Evolutionary conservation across 495 filamentous ascomycete species (phyloP).

Genomic region (Jackrogersella minutella): DNA sequence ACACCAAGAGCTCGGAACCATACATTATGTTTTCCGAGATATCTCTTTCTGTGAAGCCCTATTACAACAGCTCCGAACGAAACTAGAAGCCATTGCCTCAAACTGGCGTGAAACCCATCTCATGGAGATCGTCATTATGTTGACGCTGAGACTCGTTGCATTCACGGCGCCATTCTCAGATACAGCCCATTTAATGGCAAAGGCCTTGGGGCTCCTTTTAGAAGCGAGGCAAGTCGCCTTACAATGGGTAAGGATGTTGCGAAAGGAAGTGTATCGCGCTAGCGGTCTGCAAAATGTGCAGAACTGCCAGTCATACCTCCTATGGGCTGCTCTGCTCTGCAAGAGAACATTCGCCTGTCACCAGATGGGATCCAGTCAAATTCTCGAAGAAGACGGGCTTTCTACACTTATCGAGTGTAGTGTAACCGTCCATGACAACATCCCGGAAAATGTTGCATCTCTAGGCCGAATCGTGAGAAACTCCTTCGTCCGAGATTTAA

Average conservation of each 20-base stretch:
- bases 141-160: conserved; percentile 45
- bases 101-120: conserved; percentile 63
- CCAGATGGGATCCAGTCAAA: conserved; percentile 9
- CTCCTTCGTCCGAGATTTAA: conserved; percentile 37
- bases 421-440: conserved; percentile 38
- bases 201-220: conserved; percentile 14
- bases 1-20: conserved; percentile 43
- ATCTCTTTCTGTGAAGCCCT: conserved; percentile 53
- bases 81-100: conserved; percentile 49
- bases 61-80: conserved; percentile 49
- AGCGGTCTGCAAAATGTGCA: conserved; percentile 47
- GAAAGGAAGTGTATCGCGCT: conserved; percentile 54
- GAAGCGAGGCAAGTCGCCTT: conserved; percentile 31
- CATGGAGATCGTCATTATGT: conserved; percentile 58
- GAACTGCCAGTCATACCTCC: conserved; percentile 49
- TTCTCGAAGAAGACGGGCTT: conserved; percentile 20
- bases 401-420: conserved; percentile 44
- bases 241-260: conserved; percentile 56
- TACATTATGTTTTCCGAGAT: conserved; percentile 57
- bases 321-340: conserved; percentile 60
- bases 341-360: conserved; percentile 56
- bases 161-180: conserved; percentile 20
- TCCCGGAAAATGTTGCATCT: conserved; percentile 26
- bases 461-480: conserved; percentile 26
- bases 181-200: not conserved